phyloP scores from a whole-genome alignment of 495 filamentous ascomycete genomes.

The Penicillium riverlandense region DNA sequence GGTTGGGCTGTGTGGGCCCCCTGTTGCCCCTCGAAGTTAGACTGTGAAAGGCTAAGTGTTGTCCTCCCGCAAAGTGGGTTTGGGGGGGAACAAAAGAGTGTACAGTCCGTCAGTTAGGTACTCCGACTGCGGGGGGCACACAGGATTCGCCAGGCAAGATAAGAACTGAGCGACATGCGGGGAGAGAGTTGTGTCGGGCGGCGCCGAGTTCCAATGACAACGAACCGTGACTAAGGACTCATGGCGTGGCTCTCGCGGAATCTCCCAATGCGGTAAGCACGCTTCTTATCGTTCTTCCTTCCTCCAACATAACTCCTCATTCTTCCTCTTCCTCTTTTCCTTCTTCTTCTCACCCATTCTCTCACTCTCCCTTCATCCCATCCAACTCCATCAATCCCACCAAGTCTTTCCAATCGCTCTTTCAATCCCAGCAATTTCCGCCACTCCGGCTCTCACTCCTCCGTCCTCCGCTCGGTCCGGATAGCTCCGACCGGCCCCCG shows the following conservation, averaged over 20 bases:
- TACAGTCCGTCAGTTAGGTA: too few relatives aligned
- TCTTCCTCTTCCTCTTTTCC: not conserved
- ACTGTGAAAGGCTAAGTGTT: not conserved
- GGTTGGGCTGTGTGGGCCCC: conserved; percentile 1
- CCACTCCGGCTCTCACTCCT: not conserved
- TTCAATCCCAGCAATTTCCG: not conserved
- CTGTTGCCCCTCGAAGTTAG: not conserved
- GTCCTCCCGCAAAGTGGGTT: not conserved
- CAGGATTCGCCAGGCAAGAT: too few relatives aligned
- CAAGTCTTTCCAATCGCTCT: not conserved
- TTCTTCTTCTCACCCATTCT: conserved; percentile 5
- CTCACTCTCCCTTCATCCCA: conserved; percentile 3
- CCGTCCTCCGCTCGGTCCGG: conserved; percentile 22
- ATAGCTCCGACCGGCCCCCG: conserved; percentile 19
- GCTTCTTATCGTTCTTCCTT: conserved; percentile 11
- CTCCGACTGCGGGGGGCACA: conserved; percentile 2
- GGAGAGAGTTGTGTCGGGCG: not conserved
- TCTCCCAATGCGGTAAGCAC: conserved; percentile 12
- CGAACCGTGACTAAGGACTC: not conserved
- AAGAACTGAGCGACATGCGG: too few relatives aligned
- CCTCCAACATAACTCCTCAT: not conserved
- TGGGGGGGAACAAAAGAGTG: too few relatives aligned
- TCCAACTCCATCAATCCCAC: not conserved
- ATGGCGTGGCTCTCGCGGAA: too few relatives aligned
- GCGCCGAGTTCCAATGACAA: conserved; percentile 9